Evolutionary conservation across 805 yeast species (phyloP).

Genomic region (Grigorovia yakushimaensis): DNA sequence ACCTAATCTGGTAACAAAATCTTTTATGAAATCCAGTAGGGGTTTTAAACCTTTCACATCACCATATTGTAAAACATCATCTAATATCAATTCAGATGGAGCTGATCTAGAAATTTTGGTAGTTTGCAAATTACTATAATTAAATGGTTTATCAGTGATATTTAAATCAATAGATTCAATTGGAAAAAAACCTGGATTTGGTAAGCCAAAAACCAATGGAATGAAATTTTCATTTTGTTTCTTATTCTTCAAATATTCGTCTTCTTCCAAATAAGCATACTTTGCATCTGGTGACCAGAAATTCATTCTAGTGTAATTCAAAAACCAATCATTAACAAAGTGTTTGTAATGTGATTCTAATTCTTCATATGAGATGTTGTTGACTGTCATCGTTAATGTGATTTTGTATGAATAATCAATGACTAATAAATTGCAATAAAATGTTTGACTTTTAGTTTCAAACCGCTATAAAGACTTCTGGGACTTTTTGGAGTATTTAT

Average conservation of each 20-base stretch:
- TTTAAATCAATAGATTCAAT: slow-evolving; percentile 40
- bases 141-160: slow-evolving; percentile 24
- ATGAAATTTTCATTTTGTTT: slow-evolving; percentile 31
- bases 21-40: slow-evolving; percentile 30
- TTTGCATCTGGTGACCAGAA: slow-evolving; percentile 15
- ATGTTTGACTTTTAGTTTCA: no score
- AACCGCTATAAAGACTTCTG: no score
- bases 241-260: slow-evolving; percentile 5
- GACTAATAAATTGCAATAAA: no score
- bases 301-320: slow-evolving; percentile 7
- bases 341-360: slow-evolving; percentile 11
- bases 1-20: slow-evolving; percentile 30
- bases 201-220: slow-evolving; percentile 48
- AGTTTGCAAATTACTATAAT: slow-evolving; percentile 1
- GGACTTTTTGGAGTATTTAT: no score
- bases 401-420: no score
- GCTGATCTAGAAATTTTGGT: background rate
- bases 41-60: slow-evolving; percentile 39
- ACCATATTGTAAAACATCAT: slow-evolving; percentile 48
- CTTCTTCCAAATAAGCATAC: background rate
- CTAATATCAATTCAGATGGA: slow-evolving; percentile 23
- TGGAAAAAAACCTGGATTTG: slow-evolving; percentile 55
- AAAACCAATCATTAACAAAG: slow-evolving; percentile 17
- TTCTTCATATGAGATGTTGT: background rate
- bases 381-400: no score